These are phyloP conservation scores for Helotiales sp. DNA, from an alignment of 2,329 filamentous ascomycete species.

Conservation along the genomic window DNA sequence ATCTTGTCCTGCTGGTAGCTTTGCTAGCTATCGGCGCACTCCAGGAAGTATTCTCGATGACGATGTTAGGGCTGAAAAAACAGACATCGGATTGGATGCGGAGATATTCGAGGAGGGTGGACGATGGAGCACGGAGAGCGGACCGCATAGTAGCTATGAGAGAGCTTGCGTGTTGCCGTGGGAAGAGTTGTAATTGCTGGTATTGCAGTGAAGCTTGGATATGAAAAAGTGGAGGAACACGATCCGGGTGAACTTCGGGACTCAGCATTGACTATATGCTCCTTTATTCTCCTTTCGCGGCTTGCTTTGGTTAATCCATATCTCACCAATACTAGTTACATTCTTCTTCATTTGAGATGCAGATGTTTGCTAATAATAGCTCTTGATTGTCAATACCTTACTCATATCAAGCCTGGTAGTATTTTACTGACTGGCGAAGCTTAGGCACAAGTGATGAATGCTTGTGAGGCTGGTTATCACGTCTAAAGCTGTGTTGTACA, in stretches of 20 bases:
- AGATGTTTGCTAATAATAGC: too few relatives aligned
- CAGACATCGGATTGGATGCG: conserved; percentile 65
- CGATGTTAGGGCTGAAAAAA: conserved; percentile 47
- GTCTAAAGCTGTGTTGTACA: too few relatives aligned
- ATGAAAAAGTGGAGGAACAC: not conserved
- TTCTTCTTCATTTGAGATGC: too few relatives aligned
- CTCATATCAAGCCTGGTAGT: too few relatives aligned
- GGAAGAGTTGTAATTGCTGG: not conserved
- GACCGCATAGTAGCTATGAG: conserved; percentile 34
- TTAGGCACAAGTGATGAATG: too few relatives aligned
- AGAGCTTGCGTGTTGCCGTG: conserved; percentile 5
- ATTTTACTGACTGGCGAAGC: too few relatives aligned
- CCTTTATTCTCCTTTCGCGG: too few relatives aligned
- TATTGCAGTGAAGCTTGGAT: not conserved
- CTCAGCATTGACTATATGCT: not conserved
- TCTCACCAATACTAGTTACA: too few relatives aligned
- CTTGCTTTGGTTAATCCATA: too few relatives aligned
- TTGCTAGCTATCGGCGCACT: conserved; percentile 5
- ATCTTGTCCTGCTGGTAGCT: conserved; percentile 17
- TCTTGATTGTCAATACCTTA: too few relatives aligned
- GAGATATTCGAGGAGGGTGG: conserved; percentile 68
- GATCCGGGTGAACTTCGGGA: not conserved
- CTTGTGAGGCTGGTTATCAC: too few relatives aligned
- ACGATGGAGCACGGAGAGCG: conserved; percentile 46
- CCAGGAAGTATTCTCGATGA: conserved; percentile 28